Conservation (phyloP, 805 yeast species). For the Candida silvicultrix region DNA sequence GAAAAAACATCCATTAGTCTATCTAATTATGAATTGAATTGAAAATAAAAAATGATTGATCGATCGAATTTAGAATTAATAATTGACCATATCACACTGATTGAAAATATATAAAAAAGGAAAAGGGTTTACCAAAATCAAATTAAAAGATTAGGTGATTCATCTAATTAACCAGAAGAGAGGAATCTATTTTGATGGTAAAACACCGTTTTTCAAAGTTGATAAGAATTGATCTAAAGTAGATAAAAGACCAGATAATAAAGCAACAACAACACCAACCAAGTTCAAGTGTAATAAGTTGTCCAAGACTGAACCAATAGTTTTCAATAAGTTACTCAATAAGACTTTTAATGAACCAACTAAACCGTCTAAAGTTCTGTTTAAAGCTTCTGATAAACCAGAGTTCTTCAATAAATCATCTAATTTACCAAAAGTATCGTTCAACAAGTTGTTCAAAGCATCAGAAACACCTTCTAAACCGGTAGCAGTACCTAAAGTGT, state of each 20-base stretch:
- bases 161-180: neutral
- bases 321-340: slow-evolving; percentile 2
- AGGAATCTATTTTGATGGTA: neutral
- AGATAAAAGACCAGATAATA: slow-evolving; percentile 8
- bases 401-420: slow-evolving; percentile 4
- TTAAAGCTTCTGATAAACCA: slow-evolving; percentile 4
- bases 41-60: neutral
- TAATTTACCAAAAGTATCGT: slow-evolving; percentile 7
- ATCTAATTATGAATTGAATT: neutral
- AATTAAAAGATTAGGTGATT: neutral
- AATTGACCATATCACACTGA: neutral
- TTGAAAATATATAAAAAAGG: neutral
- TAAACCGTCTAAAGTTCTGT: slow-evolving; percentile 1
- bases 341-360: slow-evolving; percentile 1
- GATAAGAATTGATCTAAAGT: slow-evolving; percentile 5
- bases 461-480: slow-evolving; percentile 6
- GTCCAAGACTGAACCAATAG: slow-evolving; percentile 2
- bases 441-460: slow-evolving; percentile 5
- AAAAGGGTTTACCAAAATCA: too few relatives aligned
- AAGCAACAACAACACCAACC: slow-evolving; percentile 10
- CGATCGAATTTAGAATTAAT: neutral
- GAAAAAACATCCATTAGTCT: neutral
- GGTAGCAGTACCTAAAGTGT: slow-evolving; percentile 7
- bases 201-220: neutral
- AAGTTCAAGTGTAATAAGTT: slow-evolving; percentile 10